Evolutionary conservation across 2,329 filamentous ascomycete species (phyloP).

Genomic region (Fusarium aywerte): DNA sequence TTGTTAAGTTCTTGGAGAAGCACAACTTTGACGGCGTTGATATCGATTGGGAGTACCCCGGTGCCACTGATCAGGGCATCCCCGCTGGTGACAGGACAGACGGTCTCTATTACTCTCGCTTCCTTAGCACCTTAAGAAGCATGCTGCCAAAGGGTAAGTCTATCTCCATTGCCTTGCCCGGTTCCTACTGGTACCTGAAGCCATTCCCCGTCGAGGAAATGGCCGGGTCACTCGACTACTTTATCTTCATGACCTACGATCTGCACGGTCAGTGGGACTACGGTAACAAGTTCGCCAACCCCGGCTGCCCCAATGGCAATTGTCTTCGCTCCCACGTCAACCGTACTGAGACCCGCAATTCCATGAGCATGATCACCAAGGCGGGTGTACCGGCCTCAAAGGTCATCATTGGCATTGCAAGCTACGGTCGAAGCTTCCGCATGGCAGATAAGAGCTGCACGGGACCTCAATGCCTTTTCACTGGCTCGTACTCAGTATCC

Average conservation of each 20-base stretch:
- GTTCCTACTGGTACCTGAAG: conserved; percentile 52
- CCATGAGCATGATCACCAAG: conserved; percentile 52
- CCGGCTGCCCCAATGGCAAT: conserved; percentile 47
- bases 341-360: conserved; percentile 48
- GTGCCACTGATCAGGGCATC: conserved; percentile 45
- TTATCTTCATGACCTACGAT: conserved; percentile 53
- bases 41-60: conserved; percentile 57
- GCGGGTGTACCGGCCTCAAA: conserved; percentile 48
- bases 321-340: conserved; percentile 53
- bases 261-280: conserved; percentile 51
- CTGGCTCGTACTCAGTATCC: conserved; percentile 17
- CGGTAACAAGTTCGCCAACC: conserved; percentile 17
- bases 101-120: conserved; percentile 32
- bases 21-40: conserved; percentile 55
- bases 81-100: conserved; percentile 39
- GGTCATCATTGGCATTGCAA: conserved; percentile 48
- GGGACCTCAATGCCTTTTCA: conserved; percentile 42
- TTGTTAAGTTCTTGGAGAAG: conserved; percentile 51
- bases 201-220: conserved; percentile 47
- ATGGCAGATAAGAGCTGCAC: conserved; percentile 48
- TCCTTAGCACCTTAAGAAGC: conserved; percentile 1
- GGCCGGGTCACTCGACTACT: conserved; percentile 46
- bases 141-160: conserved; percentile 35
- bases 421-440: conserved; percentile 50
- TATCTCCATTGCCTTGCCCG: conserved; percentile 49